Percentiles rank a stretch among this genome's conserved stretches.
Conservation (phyloP, 208 protist species). For the Leishmania braziliensis region DNA sequence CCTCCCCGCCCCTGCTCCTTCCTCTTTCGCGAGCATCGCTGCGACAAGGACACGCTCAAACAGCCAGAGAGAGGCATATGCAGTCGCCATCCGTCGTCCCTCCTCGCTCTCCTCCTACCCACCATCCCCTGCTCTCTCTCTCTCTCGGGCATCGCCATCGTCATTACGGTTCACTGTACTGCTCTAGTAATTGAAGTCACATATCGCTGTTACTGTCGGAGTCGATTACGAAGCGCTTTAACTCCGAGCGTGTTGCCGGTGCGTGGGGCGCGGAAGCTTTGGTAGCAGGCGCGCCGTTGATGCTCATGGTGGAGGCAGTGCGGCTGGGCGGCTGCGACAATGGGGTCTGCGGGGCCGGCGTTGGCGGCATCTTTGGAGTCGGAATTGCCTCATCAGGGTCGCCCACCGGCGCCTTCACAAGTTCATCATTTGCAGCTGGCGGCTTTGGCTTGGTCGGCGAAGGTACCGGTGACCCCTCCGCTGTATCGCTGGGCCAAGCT, state of each 20-base stretch:
- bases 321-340: slow-evolving; percentile 19
- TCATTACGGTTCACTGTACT: neutral
- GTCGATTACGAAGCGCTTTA: slow-evolving; percentile 66
- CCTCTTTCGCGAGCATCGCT: neutral
- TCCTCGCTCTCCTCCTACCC: neutral
- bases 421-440: slow-evolving; percentile 1
- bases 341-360: neutral
- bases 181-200: neutral
- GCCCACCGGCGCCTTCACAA: slow-evolving; percentile 11
- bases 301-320: slow-evolving; percentile 4
- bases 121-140: neutral
- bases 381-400: neutral
- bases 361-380: slow-evolving; percentile 9
- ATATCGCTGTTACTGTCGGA: slow-evolving; percentile 57
- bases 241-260: slow-evolving; percentile 18
- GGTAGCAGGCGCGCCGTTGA: neutral
- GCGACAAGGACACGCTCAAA: neutral
- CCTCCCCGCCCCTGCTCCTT: neutral
- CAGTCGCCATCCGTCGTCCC: neutral
- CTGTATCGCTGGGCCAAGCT: slow-evolving; percentile 16
- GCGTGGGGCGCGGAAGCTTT: neutral
- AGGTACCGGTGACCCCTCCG: neutral
- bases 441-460: neutral
- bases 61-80: neutral
- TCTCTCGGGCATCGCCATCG: neutral